Evolutionary conservation across 2,329 filamentous ascomycete species (phyloP), one percentile per base, ranked within the genome.

Genomic region (Fusarium poae): DNA sequence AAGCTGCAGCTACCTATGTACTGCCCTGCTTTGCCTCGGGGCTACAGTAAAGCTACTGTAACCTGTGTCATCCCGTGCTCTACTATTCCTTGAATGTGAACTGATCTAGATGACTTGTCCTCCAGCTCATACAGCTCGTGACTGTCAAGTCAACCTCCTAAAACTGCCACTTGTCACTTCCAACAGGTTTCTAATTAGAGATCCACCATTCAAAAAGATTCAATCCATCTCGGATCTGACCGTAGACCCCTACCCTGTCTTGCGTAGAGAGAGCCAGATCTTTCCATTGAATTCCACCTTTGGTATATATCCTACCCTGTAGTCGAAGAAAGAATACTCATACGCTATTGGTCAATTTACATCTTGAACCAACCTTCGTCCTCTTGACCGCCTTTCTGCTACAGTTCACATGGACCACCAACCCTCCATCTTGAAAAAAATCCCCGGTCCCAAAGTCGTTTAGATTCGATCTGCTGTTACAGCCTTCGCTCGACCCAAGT

Each of bases 361-460:
- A 44, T 57, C 25, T 27, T 21, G 51, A 37, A 40, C 50, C 48
- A 51, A 49, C 56, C 37, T 62, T 46, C 51, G 37, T 12, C 37
- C 34, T 48, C 59, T 57, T 73, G 71, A 73, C 71, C 71, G 71
- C 71, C 57, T 73, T 73, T 74, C 67, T 64, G 40, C 20, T 61
- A 62, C 59, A 34, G 66, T 62, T 63, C 61, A 66, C 56, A 70
- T 60, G 70, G 52, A 46, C 52, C 30, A 54, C 54, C 57, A 58
- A 58, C 55, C 39, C 34, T 57, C 42, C 53, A 52, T 54, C n/a
- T 39, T 62, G 43, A 4, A 30, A 48, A 39, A 67, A 70, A 61
- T 45, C 57, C 54, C 57, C 57, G 49, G 62, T 60, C 35, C 52
- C 35, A 56, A 43, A 50, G 40, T 39, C 40, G 42, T 56, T 46